Evolutionary conservation across 2,329 filamentous ascomycete genomes (phyloP).

Genomic region (Dothistroma pini): DNA sequence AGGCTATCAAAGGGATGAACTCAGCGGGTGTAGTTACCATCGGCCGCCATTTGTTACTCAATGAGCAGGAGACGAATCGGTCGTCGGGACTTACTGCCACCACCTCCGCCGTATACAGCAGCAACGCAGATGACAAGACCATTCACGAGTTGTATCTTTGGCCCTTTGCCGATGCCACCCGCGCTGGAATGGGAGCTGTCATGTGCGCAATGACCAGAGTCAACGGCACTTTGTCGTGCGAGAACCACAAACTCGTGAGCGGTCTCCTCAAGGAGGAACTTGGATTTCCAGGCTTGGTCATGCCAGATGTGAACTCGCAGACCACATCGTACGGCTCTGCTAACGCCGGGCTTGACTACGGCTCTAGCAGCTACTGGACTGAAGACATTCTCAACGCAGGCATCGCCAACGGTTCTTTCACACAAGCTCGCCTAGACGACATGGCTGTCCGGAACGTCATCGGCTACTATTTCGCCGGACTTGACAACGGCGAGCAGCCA

Average conservation of each 20-base stretch:
- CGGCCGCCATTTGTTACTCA: slow-evolving; percentile 68
- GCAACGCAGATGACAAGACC: slow-evolving; percentile 61
- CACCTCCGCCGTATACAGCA: slow-evolving; percentile 38
- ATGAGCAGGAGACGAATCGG: slow-evolving; percentile 63
- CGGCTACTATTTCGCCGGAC: slow-evolving; percentile 18
- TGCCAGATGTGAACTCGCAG: slow-evolving; percentile 48
- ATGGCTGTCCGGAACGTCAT: slow-evolving; percentile 32
- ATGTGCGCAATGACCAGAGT: slow-evolving; percentile 42
- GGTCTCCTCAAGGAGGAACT: slow-evolving; percentile 62
- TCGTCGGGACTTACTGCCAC: slow-evolving; percentile 37
- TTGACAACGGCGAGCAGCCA: slow-evolving; percentile 18
- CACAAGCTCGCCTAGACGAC: slow-evolving; percentile 31
- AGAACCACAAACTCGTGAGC: slow-evolving; percentile 60
- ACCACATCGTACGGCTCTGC: slow-evolving; percentile 26
- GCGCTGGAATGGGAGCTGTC: slow-evolving; percentile 49
- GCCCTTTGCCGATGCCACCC: slow-evolving; percentile 51
- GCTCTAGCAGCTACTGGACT: slow-evolving; percentile 25
- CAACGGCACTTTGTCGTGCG: slow-evolving; percentile 44
- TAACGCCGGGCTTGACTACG: slow-evolving; percentile 32
- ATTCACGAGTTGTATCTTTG: slow-evolving; percentile 42
- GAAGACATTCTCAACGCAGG: slow-evolving; percentile 29
- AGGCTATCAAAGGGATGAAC: slow-evolving; percentile 69
- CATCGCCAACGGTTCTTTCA: slow-evolving; percentile 32
- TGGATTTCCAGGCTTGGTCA: slow-evolving; percentile 36
- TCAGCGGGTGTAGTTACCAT: slow-evolving; percentile 67